Conservation (phyloP, 2,329 filamentous ascomycete genomes). For the Cercospora sesami region DNA sequence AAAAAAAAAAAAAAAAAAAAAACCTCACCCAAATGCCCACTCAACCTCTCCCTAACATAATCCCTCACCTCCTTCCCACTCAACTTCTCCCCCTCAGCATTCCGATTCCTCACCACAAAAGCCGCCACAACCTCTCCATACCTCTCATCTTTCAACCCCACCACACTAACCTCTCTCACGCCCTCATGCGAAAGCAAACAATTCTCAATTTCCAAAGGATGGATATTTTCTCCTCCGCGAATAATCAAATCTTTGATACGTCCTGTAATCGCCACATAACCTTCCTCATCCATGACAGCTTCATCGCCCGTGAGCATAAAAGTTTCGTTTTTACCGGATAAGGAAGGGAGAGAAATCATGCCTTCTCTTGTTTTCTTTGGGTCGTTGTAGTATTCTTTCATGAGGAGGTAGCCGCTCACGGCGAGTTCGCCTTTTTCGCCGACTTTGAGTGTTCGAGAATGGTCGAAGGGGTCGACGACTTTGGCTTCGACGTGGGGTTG, state of each 20-base stretch:
- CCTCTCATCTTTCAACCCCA: conserved; percentile 76
- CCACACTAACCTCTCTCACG: conserved; percentile 75
- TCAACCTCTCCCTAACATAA: conserved; percentile 71
- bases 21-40: conserved; percentile 66
- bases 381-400: conserved; percentile 89
- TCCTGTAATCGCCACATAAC: conserved; percentile 85
- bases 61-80: conserved; percentile 61
- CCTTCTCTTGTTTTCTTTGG: conserved; percentile 67
- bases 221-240: conserved; percentile 91
- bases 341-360: conserved; percentile 53
- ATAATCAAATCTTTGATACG: conserved; percentile 96
- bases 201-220: conserved; percentile 90
- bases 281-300: conserved; percentile 76
- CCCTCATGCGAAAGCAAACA: conserved; percentile 71
- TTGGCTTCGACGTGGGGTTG: conserved; percentile 81
- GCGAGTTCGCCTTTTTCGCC: conserved; percentile 77
- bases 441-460: conserved; percentile 59
- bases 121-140: conserved; percentile 87
- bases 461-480: conserved; percentile 70
- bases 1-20: too few species aligned
- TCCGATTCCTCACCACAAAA: conserved; percentile 65
- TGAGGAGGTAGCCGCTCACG: conserved; percentile 79
- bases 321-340: conserved; percentile 57
- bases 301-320: conserved; percentile 97
- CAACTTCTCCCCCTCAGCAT: conserved; percentile 43